A percentile compares a stretch with the other conserved stretches of the same genome.
Conservation (phyloP, 345 rosid species). For the Tarenaya hassleriana region DNA sequence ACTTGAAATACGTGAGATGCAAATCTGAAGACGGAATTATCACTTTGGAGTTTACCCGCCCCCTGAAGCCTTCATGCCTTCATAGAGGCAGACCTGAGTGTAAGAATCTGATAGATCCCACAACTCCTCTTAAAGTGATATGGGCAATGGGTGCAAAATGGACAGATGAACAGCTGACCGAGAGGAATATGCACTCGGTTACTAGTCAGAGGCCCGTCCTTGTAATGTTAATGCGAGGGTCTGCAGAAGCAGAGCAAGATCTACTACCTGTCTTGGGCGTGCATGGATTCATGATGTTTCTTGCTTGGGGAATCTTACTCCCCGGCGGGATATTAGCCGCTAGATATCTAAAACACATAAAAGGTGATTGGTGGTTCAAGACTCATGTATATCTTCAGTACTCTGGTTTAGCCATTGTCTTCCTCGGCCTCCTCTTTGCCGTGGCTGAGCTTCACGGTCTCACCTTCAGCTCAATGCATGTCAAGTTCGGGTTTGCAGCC, state of each 20-base stretch:
- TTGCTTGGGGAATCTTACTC: conserved; percentile 94
- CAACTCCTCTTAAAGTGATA: conserved; percentile 81
- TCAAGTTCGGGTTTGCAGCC: conserved; percentile 71
- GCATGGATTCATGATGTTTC: conserved; percentile 99
- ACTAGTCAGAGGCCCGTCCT: conserved; percentile 86
- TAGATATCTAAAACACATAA: conserved; percentile 83
- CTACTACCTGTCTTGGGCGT: conserved; percentile 81
- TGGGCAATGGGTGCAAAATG: conserved; percentile 98
- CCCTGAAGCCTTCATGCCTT: conserved; percentile 54
- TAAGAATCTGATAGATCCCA: conserved; percentile 80
- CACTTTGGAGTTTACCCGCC: conserved; percentile 88
- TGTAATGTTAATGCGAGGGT: conserved; percentile 69
- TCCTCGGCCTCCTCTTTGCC: conserved; percentile 81
- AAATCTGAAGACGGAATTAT: conserved; percentile 82
- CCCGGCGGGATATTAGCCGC: conserved; percentile 88
- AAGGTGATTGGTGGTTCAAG: conserved; percentile 92
- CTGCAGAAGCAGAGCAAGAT: conserved; percentile 94
- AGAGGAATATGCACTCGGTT: conserved; percentile 86
- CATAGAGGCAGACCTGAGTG: conserved; percentile 51
- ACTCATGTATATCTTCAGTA: conserved; percentile 88
- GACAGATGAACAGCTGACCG: conserved; percentile 60
- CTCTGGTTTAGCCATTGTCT: conserved; percentile 76
- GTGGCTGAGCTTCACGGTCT: conserved; percentile 89
- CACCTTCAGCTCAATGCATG: conserved; percentile 60
- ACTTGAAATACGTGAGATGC: conserved; percentile 79